Percentiles rank a stretch among this genome's conserved stretches.
These are phyloP conservation scores for Russula sp. DNA, from an alignment of 768 basidiomycete genomes.

Conservation along the genomic window DNA sequence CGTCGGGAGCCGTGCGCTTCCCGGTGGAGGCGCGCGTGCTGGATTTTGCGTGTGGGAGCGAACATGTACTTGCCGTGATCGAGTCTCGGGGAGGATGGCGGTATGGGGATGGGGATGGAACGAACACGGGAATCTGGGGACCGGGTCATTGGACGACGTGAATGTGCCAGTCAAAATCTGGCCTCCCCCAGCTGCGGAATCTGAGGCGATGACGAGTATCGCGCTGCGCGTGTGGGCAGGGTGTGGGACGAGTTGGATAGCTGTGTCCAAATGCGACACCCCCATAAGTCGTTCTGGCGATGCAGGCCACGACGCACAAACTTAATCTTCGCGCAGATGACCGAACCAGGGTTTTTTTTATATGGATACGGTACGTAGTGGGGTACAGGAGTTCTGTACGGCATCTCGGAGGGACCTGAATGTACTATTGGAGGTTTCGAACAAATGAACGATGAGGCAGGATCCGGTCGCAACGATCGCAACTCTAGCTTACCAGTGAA, in stretches of 20 bases:
- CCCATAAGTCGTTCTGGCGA: not conserved
- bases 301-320: not conserved
- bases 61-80: conserved; percentile 61
- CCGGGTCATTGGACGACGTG: conserved; percentile 57
- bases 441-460: too few species aligned
- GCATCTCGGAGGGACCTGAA: too few species aligned
- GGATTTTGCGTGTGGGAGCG: conserved; percentile 63
- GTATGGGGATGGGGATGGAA: conserved; percentile 98
- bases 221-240: conserved; percentile 45
- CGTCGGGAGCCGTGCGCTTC: conserved; percentile 36
- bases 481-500: too few species aligned
- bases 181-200: conserved; percentile 38
- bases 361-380: too few species aligned
- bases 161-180: conserved; percentile 52
- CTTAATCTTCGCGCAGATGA: too few species aligned
- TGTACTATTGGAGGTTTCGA: too few species aligned
- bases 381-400: too few species aligned
- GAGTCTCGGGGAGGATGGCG: conserved; percentile 24
- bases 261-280: conserved; percentile 1
- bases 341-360: too few species aligned
- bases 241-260: conserved; percentile 52
- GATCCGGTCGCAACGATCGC: too few species aligned
- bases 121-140: conserved; percentile 91
- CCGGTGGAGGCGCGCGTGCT: conserved; percentile 32
- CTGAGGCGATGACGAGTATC: conserved; percentile 1